Evolutionary conservation across 345 rosid species (phyloP).

Genomic region (Rhizophora apiculata): DNA sequence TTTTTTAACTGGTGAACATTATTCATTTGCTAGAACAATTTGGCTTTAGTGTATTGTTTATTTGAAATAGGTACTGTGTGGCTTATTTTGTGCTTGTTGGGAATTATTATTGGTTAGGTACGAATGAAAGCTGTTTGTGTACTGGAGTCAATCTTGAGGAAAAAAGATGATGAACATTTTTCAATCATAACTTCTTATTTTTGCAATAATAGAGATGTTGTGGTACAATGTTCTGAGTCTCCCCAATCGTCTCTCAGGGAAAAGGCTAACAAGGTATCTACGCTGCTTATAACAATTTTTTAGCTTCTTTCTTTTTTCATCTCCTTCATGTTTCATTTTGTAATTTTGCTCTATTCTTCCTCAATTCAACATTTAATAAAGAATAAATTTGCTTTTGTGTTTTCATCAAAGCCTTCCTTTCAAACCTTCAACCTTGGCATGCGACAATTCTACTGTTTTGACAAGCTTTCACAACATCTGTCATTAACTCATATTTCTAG

Average conservation of each 20-base stretch:
- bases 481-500: too few species aligned
- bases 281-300: not conserved
- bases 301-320: not conserved
- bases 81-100: not conserved
- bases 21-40: not conserved
- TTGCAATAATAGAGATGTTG: conserved; percentile 58
- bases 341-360: not conserved
- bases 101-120: conserved; percentile 45
- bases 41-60: not conserved
- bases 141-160: conserved; percentile 85
- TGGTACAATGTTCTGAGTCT: conserved; percentile 71
- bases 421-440: too few species aligned
- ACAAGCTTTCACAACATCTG: too few species aligned
- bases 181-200: conserved; percentile 64
- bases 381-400: too few species aligned
- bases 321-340: not conserved
- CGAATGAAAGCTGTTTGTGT: conserved; percentile 91
- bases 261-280: conserved; percentile 70
- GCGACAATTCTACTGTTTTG: too few species aligned
- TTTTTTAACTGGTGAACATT: not conserved
- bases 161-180: conserved; percentile 66
- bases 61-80: not conserved
- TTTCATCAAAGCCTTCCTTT: too few species aligned
- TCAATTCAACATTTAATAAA: not conserved
- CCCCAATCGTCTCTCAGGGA: conserved; percentile 90